Evolutionary conservation across 1,284 basidiomycete genomes (phyloP).

Genomic region (Grifola frondosa): DNA sequence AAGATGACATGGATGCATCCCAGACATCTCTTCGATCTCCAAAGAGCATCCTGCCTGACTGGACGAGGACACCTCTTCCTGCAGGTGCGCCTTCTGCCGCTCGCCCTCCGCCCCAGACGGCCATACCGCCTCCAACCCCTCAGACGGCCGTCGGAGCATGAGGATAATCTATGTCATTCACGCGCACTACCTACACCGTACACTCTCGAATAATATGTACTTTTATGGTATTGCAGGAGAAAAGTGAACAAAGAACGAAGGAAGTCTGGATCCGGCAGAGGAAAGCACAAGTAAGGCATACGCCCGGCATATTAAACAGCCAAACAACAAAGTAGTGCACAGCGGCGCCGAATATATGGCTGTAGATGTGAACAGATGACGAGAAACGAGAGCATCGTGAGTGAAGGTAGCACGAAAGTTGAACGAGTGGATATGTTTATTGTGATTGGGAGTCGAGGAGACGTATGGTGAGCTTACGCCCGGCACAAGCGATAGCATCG

Average conservation of each 20-base stretch:
- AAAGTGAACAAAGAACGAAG: constrained; percentile 10
- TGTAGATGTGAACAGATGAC: background rate
- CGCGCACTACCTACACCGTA: background rate
- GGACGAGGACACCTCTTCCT: constrained; percentile 68
- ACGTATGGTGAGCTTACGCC: constrained; percentile 35
- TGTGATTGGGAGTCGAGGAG: constrained; percentile 30
- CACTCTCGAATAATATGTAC: no score
- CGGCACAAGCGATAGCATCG: constrained; percentile 31
- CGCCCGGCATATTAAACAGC: no score
- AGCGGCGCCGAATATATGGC: no score
- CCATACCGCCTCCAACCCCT: constrained; percentile 19
- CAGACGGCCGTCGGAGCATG: constrained; percentile 31
- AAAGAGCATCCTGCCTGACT: constrained; percentile 67
- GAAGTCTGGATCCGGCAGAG: no score
- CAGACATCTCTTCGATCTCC: constrained; percentile 18
- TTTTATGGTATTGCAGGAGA: constrained; percentile 1
- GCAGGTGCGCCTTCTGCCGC: constrained; percentile 61
- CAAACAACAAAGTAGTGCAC: no score
- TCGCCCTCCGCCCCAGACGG: constrained; percentile 9
- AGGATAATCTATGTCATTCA: background rate
- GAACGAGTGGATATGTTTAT: no score
- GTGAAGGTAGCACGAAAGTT: no score
- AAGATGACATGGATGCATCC: constrained; percentile 41
- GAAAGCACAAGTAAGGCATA: background rate
- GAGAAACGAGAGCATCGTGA: no score